Evolutionary conservation across 2,329 filamentous ascomycete genomes (phyloP), one percentile per base, ranked within the genome.

Genomic region (Elsinoe perseae): DNA sequence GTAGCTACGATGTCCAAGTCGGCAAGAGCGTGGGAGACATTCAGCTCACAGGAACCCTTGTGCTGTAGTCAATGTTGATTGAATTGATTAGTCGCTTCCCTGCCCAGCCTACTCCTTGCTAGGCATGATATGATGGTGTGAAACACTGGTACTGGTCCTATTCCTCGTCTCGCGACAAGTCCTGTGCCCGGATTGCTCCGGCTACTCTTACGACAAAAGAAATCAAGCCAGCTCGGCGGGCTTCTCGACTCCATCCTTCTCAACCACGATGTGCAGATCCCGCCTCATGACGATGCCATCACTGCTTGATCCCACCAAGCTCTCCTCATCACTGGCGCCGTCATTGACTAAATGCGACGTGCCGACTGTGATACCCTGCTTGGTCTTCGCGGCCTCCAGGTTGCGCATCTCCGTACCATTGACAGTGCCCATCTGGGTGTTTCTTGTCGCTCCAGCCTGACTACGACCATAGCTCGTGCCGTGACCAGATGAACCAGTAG

Each of bases 1-100:
- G 70, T 16, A 61, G 64, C 48, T 79, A 74, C 60, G 68, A 65
- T 25, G 63, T 78, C 54, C 78, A 72, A 70, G 64, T 80, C 30
- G 77, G 78, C 10, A 66, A 64, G 62, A 69, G 64, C 58, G 67
- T 70, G 52, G 60, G 68, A 14, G 66, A 70, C 50, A 63, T 62
- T 56, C 63, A 65, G 55, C 60, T 69, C n/a, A 59, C 28, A 10
- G 63, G 61, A 9, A 64, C 20, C 14, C 21, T 60, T 18, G 32
- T 40, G 6, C 16, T 53, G 32, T 38, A 28, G 12, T 36, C 32
- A 36, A 36, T n/a, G n/a, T n/a, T n/a, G n/a, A n/a, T 3, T 3
- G 12, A 36, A 36, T 36, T 4, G 32, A 36, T 36, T 5, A 4
- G n/a, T 36, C 10, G 32, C 32, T 36, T 36, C 5, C n/a, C 5